phyloP scores from a whole-genome alignment of 202 grass and related monocot genomes.

The Digitaria exilis region DNA sequence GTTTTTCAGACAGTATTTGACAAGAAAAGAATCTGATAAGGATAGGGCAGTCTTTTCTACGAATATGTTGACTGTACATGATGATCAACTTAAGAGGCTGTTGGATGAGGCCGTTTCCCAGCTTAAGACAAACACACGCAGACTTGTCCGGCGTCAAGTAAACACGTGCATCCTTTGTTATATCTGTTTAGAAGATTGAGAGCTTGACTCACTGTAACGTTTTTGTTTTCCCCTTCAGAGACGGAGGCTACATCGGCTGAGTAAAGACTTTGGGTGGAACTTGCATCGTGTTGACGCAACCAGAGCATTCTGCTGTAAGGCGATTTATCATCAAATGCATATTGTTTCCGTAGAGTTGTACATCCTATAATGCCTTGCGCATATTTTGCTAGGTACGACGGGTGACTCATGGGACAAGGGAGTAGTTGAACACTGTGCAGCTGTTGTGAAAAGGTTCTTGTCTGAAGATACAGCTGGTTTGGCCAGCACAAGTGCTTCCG shows the following conservation, averaged over 20 bases:
- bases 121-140: slow-evolving; percentile 84
- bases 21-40: slow-evolving; percentile 41
- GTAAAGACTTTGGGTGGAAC: slow-evolving; percentile 81
- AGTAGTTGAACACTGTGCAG: slow-evolving; percentile 55
- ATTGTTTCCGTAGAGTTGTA: neutral
- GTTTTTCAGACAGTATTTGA: slow-evolving; percentile 62
- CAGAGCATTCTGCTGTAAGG: slow-evolving; percentile 78
- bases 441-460: slow-evolving; percentile 68
- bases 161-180: slow-evolving; percentile 30
- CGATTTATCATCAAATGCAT: neutral
- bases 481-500: neutral
- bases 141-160: slow-evolving; percentile 87
- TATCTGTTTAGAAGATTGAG: slow-evolving; percentile 9
- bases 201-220: slow-evolving; percentile 25
- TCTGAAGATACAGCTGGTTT: slow-evolving; percentile 25
- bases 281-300: slow-evolving; percentile 77
- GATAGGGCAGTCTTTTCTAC: slow-evolving; percentile 15
- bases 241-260: slow-evolving; percentile 62
- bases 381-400: slow-evolving; percentile 51
- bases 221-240: slow-evolving; percentile 37
- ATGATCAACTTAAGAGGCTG: slow-evolving; percentile 56
- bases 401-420: slow-evolving; percentile 59
- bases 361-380: neutral
- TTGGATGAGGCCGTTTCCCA: slow-evolving; percentile 71
- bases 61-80: slow-evolving; percentile 38